Percentiles rank a stretch among this genome's conserved stretches.
Conservation (phyloP, 1,284 basidiomycete species). For the Tylopilus orsonianus region DNA sequence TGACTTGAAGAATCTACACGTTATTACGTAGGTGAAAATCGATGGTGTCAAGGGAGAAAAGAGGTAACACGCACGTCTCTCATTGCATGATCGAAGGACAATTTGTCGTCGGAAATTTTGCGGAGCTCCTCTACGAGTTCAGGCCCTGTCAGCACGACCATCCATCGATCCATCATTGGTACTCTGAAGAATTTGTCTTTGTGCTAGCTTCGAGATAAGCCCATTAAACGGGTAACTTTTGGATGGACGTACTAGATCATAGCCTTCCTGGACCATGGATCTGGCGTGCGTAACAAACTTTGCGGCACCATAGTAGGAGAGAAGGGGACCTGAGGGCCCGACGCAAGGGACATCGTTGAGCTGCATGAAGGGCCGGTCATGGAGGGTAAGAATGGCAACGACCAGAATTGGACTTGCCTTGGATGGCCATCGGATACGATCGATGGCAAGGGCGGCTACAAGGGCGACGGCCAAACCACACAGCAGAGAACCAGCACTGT, state of each 20-base stretch:
- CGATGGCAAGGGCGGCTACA: constrained; percentile 12
- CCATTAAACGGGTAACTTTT: constrained; percentile 1
- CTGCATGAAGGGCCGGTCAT: constrained; percentile 15
- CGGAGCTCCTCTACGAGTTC: constrained; percentile 39
- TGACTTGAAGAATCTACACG: constrained; percentile 35
- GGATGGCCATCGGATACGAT: constrained; percentile 25
- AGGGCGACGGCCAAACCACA: constrained; percentile 24
- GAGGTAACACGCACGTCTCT: constrained; percentile 31
- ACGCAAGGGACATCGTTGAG: constrained; percentile 37
- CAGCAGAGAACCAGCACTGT: constrained; percentile 22
- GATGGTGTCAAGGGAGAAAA: constrained; percentile 1
- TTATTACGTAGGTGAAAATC: constrained; percentile 17
- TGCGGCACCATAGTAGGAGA: constrained; percentile 36
- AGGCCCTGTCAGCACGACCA: constrained; percentile 36
- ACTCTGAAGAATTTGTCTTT: constrained; percentile 38
- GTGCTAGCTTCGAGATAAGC: constrained; percentile 30
- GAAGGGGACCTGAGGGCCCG: constrained; percentile 36
- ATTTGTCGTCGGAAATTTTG: constrained; percentile 36
- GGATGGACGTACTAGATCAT: constrained; percentile 32
- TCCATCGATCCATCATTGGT: constrained; percentile 38
- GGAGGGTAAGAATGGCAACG: not conserved
- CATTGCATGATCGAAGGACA: constrained; percentile 38
- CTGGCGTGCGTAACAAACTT: constrained; percentile 33
- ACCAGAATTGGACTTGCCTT: constrained; percentile 20
- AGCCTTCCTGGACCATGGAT: constrained; percentile 39